Percentiles rank a stretch among this genome's conserved stretches.
These are phyloP conservation scores for Malania oleifera DNA, from an alignment of 164 flowering plant species.

Conservation along the genomic window DNA sequence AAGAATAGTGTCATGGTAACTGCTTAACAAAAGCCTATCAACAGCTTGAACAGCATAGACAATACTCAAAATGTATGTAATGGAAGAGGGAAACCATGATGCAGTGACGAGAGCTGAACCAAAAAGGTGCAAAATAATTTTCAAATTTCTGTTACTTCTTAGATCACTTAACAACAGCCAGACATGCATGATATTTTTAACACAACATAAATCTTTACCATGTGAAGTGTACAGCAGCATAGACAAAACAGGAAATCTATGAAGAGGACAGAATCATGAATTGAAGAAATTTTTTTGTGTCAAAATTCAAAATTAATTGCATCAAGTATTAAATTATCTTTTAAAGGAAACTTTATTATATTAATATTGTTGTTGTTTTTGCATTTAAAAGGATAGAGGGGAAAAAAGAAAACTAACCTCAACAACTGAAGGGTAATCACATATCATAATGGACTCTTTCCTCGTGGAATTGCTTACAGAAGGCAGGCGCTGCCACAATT, in stretches of 20 bases:
- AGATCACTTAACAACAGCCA: not conserved
- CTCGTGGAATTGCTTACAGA: constrained; percentile 27
- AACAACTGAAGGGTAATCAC: constrained; percentile 68
- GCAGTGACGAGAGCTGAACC: no score
- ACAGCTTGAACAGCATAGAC: not conserved
- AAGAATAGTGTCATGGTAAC: no score
- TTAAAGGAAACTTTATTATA: no score
- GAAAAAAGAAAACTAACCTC: constrained; percentile 39
- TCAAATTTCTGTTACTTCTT: no score
- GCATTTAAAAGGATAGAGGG: not conserved
- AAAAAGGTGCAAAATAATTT: no score
- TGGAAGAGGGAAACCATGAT: not conserved
- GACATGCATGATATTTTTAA: not conserved
- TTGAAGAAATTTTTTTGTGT: not conserved
- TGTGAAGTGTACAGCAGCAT: no score
- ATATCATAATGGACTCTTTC: constrained; percentile 72
- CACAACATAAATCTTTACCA: not conserved
- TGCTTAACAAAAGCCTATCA: not conserved
- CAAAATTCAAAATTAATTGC: not conserved
- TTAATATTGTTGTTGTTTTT: no score
- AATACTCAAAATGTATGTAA: not conserved
- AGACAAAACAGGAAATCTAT: no score
- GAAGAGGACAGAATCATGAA: no score
- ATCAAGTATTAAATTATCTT: not conserved
- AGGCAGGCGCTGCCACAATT: constrained; percentile 98